phyloP scores from a whole-genome alignment of 1,284 basidiomycete species.

The Apiotrichum gracile region DNA sequence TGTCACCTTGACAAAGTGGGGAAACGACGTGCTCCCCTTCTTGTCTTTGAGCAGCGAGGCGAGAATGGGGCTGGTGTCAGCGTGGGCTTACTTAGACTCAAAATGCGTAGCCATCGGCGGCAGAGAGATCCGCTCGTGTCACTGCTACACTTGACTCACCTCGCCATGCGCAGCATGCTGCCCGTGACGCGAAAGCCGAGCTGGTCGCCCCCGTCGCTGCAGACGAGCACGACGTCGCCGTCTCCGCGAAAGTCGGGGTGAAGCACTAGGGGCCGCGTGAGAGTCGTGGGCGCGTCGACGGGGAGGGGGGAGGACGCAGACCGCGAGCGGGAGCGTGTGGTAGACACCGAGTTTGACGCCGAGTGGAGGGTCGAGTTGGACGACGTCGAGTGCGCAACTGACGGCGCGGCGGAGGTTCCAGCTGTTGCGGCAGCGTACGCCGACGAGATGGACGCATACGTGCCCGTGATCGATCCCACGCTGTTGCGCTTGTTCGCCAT shows the following conservation, averaged over 20 bases:
- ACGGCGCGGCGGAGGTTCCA: too few relatives aligned
- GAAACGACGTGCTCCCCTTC: not conserved
- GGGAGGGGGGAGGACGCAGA: not conserved
- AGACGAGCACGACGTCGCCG: conserved; percentile 13
- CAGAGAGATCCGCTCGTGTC: too few relatives aligned
- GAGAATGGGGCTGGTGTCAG: conserved; percentile 7
- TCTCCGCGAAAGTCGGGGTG: conserved; percentile 12
- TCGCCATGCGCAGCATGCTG: conserved; percentile 15
- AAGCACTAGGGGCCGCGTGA: not conserved
- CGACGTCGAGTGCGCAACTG: too few relatives aligned
- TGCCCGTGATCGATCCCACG: too few relatives aligned
- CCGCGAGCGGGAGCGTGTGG: not conserved
- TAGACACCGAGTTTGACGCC: too few relatives aligned
- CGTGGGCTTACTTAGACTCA: not conserved
- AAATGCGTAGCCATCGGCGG: too few relatives aligned
- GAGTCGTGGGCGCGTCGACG: not conserved
- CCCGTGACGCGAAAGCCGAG: conserved; percentile 15
- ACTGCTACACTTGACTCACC: too few relatives aligned
- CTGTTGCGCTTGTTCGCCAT: too few relatives aligned
- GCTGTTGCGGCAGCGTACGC: too few relatives aligned
- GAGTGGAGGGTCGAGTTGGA: too few relatives aligned
- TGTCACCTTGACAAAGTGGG: conserved; percentile 3
- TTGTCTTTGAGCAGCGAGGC: not conserved
- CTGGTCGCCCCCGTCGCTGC: conserved; percentile 1
- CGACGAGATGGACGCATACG: too few relatives aligned